These are phyloP conservation scores for Ceratorhiza oryzae-sativae DNA, from an alignment of 1,284 basidiomycete species.

Conservation along the genomic window DNA sequence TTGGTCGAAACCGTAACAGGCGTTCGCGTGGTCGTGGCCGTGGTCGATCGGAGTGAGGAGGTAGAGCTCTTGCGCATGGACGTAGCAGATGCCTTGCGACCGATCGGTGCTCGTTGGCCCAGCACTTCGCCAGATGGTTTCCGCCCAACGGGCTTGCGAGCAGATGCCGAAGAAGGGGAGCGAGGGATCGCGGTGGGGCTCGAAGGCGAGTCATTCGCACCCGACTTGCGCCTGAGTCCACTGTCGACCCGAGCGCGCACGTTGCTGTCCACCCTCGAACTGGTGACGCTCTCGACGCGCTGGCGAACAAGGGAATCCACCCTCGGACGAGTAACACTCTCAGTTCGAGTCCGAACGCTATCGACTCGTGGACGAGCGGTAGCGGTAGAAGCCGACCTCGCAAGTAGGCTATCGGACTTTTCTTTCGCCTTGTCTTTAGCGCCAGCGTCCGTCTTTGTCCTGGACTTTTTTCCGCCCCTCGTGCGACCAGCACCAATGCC, in stretches of 20 bases:
- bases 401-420: slow-evolving; percentile 9
- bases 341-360: not conserved
- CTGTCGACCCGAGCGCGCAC: slow-evolving; percentile 22
- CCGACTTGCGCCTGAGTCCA: slow-evolving; percentile 26
- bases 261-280: slow-evolving; percentile 9
- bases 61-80: slow-evolving; percentile 37
- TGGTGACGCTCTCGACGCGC: slow-evolving; percentile 1
- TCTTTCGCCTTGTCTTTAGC: slow-evolving; percentile 2
- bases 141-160: not conserved
- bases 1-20: slow-evolving; percentile 8
- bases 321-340: not conserved
- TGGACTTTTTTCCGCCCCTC: not conserved
- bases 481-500: slow-evolving; percentile 18
- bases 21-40: not conserved
- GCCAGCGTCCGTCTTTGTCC: not conserved
- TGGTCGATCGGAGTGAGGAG: slow-evolving; percentile 26
- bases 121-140: slow-evolving; percentile 4
- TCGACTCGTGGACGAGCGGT: slow-evolving; percentile 11
- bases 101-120: not conserved
- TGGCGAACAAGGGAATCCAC: slow-evolving; percentile 3
- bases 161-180: slow-evolving; percentile 23
- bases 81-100: slow-evolving; percentile 9
- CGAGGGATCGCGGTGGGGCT: not conserved
- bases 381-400: not conserved
- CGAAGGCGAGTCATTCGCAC: not conserved